Percentiles rank a stretch among this genome's conserved stretches.
Conservation (phyloP, 495 filamentous ascomycete species). For the Penicillium parvum region DNA sequence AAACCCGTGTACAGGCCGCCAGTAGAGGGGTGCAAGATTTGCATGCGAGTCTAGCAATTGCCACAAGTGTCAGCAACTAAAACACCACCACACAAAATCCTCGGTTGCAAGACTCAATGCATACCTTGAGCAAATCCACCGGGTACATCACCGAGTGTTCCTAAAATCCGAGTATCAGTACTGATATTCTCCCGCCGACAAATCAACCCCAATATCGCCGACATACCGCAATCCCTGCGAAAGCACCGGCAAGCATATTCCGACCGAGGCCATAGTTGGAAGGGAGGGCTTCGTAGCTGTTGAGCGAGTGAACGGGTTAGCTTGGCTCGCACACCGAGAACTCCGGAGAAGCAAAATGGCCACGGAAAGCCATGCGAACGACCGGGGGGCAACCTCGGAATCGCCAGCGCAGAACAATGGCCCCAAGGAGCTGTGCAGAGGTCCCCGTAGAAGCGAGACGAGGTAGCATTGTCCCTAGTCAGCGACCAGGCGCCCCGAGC, state of each 20-base stretch:
- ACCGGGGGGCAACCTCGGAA: background rate
- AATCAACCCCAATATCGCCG: background rate
- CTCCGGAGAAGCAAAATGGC: background rate
- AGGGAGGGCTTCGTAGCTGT: constrained; percentile 65
- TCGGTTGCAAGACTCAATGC: constrained; percentile 12
- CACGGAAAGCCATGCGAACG: background rate
- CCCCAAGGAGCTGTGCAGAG: too few relatives aligned
- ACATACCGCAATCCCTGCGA: constrained; percentile 91
- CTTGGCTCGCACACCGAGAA: background rate
- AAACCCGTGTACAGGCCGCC: constrained; percentile 84
- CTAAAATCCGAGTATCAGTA: constrained; percentile 30
- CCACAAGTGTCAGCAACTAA: constrained; percentile 6
- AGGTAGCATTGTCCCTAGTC: background rate
- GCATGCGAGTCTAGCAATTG: constrained; percentile 80
- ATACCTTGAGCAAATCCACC: constrained; percentile 94
- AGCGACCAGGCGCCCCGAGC: constrained; percentile 1
- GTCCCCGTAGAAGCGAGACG: too few relatives aligned
- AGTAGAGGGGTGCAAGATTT: constrained; percentile 86
- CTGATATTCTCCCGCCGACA: background rate
- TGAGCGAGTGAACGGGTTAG: constrained; percentile 19
- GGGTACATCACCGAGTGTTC: constrained; percentile 98
- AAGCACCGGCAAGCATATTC: constrained; percentile 93
- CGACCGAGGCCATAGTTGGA: constrained; percentile 62
- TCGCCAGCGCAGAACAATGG: background rate
- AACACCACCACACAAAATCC: background rate